Base-by-base conservation (phyloP, 1,139 yeast genomes). In the Yamadazyma spencermartinsiae region DNA sequence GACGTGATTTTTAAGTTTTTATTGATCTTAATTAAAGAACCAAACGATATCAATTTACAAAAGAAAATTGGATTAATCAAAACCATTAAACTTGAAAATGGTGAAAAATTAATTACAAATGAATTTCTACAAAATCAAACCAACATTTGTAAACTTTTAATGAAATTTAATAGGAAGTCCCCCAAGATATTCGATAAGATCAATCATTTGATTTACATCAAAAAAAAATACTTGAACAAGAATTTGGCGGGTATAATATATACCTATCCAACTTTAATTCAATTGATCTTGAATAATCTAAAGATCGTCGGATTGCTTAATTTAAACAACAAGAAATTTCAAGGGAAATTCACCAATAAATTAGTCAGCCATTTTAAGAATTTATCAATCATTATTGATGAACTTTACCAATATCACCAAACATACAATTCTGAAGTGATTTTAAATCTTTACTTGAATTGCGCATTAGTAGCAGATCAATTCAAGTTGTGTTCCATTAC, bases 381-480 rank as follows among this genome's bases (percentile, higher is more conserved):
- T 49, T 62, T 85, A 15, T 82, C 94, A n/a, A 72, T 83, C 25
- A 70, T 84, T 9, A 76, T 86, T 32, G 82, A 79, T 50, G 95
- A 86, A 46, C 63, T 90, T 41, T 82, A 76, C 54, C 69, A 72
- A 33, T 61, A 62, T 36, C 75, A 72, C 45, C 68, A 71, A 26
- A 77, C 79, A 24, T 50, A 44, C 42, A 64, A 65, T 48, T 75
- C 79, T 4, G 84, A 71, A 47, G 63, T 68, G 42, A 76, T 76
- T 3, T 63, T 74, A 44, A 68, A 74, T 43, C 58, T 74, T 34
- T 80, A 81, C 51, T 59, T 82, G 42, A 68, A 76, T 41, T 71
- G 79, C 28, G 88, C 88, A 0, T 60, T 75, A 2, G 64, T 86
- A 3, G 92, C 97, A 0, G 96, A 92, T 59, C 94, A 86, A 56